phyloP scores from a whole-genome alignment of 192 early-diverging fungal species.

The Chytriomyces sp. region DNA sequence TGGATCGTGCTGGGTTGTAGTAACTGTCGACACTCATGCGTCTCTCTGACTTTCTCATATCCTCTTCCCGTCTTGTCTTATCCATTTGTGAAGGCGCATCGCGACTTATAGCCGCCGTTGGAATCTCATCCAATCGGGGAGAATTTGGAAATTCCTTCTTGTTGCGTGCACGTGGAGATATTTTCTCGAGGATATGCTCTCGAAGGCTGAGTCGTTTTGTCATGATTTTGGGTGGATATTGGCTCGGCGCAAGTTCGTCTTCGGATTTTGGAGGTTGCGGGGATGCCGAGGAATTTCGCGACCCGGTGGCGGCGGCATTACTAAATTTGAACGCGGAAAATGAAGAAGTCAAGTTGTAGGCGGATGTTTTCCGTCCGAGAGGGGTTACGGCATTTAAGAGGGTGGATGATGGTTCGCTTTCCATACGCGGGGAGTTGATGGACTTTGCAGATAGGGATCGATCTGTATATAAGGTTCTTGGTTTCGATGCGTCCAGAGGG shows the following conservation, averaged over 20 bases:
- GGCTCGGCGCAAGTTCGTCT: neutral
- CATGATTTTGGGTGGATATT: neutral
- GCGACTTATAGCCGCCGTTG: neutral
- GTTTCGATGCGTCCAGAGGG: too few species aligned
- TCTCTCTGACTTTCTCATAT: neutral
- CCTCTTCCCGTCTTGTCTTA: neutral
- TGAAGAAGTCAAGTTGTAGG: neutral
- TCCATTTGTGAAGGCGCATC: neutral
- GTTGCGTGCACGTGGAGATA: conserved; percentile 9
- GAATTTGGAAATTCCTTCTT: neutral
- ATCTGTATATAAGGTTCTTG: too few species aligned
- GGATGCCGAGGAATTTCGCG: neutral
- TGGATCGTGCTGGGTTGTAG: conserved; percentile 8
- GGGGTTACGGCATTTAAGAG: neutral
- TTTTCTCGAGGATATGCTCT: conserved; percentile 19
- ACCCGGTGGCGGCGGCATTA: neutral
- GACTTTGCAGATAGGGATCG: too few species aligned
- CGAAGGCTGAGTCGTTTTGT: conserved; percentile 15
- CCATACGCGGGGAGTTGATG: too few species aligned
- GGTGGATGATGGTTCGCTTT: too few species aligned
- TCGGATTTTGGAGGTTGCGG: conserved; percentile 8
- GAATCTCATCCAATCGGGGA: neutral
- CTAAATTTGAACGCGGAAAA: neutral
- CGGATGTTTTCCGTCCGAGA: neutral
- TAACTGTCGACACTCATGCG: neutral